Percentiles rank a stretch among this genome's conserved stretches.
phyloP scores from a whole-genome alignment of 768 basidiomycete species.

The Piloderma croceum region DNA sequence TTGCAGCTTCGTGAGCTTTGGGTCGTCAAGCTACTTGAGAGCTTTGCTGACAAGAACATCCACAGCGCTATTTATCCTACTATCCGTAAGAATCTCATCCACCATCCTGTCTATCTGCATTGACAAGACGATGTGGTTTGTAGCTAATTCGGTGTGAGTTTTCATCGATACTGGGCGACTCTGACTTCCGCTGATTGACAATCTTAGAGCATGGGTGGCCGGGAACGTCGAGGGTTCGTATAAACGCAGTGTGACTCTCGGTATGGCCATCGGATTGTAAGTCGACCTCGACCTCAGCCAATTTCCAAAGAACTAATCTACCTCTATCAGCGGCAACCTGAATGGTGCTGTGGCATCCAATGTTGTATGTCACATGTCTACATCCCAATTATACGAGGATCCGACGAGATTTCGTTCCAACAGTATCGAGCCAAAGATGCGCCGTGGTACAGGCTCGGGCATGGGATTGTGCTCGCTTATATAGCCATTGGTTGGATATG shows the following conservation, averaged over 20 bases:
- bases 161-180: conserved; percentile 1
- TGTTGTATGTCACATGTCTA: conserved; percentile 39
- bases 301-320: conserved; percentile 4
- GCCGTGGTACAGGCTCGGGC: conserved; percentile 68
- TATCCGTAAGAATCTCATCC: conserved; percentile 34
- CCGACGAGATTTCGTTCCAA: not conserved
- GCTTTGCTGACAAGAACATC: not conserved
- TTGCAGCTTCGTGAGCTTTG: conserved; percentile 68
- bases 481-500: conserved; percentile 59
- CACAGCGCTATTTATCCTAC: conserved; percentile 46
- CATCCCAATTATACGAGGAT: conserved; percentile 1
- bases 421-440: conserved; percentile 61
- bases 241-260: conserved; percentile 65
- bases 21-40: not conserved
- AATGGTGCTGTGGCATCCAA: conserved; percentile 67
- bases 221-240: conserved; percentile 71
- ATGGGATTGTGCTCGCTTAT: conserved; percentile 64
- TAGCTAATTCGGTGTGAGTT: conserved; percentile 49
- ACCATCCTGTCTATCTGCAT: not conserved
- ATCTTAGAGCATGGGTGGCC: conserved; percentile 59
- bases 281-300: conserved; percentile 13
- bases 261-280: conserved; percentile 59
- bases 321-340: conserved; percentile 44
- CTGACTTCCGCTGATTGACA: conserved; percentile 14
- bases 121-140: not conserved